Base-by-base conservation (phyloP, 1,284 basidiomycete species). In the Apiotrichum porosum region DNA sequence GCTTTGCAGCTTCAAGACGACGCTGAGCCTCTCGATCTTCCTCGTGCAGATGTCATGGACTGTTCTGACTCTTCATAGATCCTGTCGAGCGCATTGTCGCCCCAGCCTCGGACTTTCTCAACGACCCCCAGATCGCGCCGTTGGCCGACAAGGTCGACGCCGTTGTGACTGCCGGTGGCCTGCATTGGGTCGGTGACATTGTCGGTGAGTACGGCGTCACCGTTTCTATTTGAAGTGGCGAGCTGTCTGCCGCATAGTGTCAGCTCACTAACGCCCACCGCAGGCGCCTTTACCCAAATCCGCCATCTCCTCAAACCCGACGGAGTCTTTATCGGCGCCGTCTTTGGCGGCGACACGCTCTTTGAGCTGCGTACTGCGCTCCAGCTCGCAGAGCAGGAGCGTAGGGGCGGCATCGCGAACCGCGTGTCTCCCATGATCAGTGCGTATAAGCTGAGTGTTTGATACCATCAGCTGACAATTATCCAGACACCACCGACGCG, bases 141-240 rank as follows among this genome's bases (percentile, higher is more conserved):
- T 34, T 51, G 34, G 22, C 18, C 12, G 81, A 86, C 51, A 87
- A 86, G 18, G 84, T 94, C 66, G 94, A 98, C 67, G 90, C 89
- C 33, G 82, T 98, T 37, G 84, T 97, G 26, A 93, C 89, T 14
- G 91, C 88, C 62, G 79, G 95, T 3, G 86, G 85, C 49, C 77
- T 98, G 44, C 95, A 99, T 63, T 99, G 95, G 95, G 84, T 97
- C 9, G 98, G 98, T 62, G 95, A 99, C 73, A 80, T 99, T 13
- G 94, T 93, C 51, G 90, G 89, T 87, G 36, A 34, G 76, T 52
- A n/a, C 4, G 1, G n/a, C n/a, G n/a, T n/a, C n/a, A n/a, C n/a
- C n/a, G n/a, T n/a, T n/a, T n/a, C n/a, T n/a, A n/a, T n/a, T n/a
- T n/a, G n/a, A n/a, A n/a, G n/a, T n/a, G n/a, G n/a, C n/a, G n/a